Evolutionary conservation across 192 early-diverging fungal species (phyloP).

Genomic region (Umbelopsis ramanniana): DNA sequence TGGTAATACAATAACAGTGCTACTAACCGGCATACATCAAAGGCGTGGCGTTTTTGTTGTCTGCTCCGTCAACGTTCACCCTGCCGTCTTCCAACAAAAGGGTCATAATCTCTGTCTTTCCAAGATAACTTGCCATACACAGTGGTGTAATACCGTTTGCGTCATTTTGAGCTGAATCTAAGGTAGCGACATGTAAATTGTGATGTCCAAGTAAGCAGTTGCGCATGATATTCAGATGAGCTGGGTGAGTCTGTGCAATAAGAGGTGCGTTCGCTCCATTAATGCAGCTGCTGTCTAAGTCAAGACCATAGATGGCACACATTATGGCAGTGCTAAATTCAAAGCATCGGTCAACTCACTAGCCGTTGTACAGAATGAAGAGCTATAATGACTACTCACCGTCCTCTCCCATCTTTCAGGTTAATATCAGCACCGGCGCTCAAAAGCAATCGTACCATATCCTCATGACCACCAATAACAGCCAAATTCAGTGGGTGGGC

Average conservation of each 20-base stretch:
- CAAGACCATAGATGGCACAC: constrained; percentile 65
- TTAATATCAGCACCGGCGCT: constrained; percentile 61
- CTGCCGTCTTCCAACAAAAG: constrained; percentile 63
- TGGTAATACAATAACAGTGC: too few species aligned
- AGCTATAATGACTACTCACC: constrained; percentile 37
- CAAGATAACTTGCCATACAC: constrained; percentile 69
- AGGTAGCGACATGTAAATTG: constrained; percentile 46
- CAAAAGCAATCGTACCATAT: constrained; percentile 58
- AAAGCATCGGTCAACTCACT: not conserved
- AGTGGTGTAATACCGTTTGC: constrained; percentile 68
- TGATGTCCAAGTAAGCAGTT: constrained; percentile 55
- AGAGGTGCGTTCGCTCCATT: constrained; percentile 56
- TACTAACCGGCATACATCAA: constrained; percentile 71
- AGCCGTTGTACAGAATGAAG: not conserved
- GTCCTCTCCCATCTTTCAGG: constrained; percentile 64
- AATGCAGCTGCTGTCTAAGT: constrained; percentile 56
- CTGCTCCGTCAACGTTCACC: constrained; percentile 63
- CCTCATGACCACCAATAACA: constrained; percentile 58
- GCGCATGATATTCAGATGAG: constrained; percentile 57
- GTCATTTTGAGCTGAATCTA: constrained; percentile 66
- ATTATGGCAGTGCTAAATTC: constrained; percentile 59
- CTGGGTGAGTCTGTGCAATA: constrained; percentile 55
- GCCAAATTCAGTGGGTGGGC: constrained; percentile 62
- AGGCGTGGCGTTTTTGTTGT: constrained; percentile 68
- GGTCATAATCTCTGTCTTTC: constrained; percentile 59